phyloP scores from a whole-genome alignment of 75 land plant genomes.

The Selaginella moellendorffii region DNA sequence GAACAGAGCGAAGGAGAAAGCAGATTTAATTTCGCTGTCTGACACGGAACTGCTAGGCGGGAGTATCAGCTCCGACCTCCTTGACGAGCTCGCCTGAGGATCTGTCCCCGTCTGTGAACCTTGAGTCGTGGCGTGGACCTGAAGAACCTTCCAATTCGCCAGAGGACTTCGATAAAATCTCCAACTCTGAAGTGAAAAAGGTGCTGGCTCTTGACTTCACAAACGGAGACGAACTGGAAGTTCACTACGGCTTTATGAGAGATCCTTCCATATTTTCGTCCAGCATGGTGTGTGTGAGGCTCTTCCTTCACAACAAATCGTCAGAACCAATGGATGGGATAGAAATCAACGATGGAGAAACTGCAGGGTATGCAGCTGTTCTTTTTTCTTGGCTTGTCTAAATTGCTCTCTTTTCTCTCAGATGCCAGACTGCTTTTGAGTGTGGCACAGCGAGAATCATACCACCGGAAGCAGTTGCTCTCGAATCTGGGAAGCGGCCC shows the following conservation, averaged over 20 bases:
- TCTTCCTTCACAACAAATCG: slow-evolving; percentile 37
- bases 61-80: too few species aligned
- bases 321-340: slow-evolving; percentile 31
- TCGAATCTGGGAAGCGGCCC: too few species aligned
- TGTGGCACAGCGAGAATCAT: too few species aligned
- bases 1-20: slow-evolving; percentile 3
- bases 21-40: slow-evolving; percentile 36
- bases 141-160: not conserved
- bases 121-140: slow-evolving; percentile 76
- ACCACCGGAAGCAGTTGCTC: too few species aligned
- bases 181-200: slow-evolving; percentile 28
- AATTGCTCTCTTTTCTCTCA: too few species aligned
- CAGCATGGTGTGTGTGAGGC: slow-evolving; percentile 34
- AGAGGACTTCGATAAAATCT: too few species aligned
- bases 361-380: too few species aligned
- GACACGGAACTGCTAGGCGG: slow-evolving; percentile 24
- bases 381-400: too few species aligned
- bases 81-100: slow-evolving; percentile 6
- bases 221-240: slow-evolving; percentile 66
- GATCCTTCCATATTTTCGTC: slow-evolving; percentile 36
- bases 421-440: too few species aligned
- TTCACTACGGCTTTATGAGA: slow-evolving; percentile 47
- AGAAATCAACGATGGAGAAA: slow-evolving; percentile 32
- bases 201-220: slow-evolving; percentile 49
- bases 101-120: slow-evolving; percentile 29